A percentile compares a stretch with the other conserved stretches of the same genome.
Conservation (phyloP, 2,329 filamentous ascomycete species). For the Pleurostoma richardsiae region DNA sequence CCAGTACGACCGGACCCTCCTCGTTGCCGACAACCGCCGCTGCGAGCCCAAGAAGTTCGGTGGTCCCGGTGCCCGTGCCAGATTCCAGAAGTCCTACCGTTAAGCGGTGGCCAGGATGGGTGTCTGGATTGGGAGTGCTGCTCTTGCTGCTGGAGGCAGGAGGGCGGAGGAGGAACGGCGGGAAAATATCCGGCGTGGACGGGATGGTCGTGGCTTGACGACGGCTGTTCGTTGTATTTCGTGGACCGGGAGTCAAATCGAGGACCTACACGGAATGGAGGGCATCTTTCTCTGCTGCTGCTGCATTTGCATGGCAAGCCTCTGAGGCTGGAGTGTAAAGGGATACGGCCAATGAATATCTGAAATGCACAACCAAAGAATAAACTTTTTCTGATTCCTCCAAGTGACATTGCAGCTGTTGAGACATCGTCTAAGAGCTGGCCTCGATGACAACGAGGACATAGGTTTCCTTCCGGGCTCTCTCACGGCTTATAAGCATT, state of each 20-base stretch:
- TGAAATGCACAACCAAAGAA: neutral
- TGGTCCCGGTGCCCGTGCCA: constrained; percentile 88
- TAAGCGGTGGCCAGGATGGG: constrained; percentile 43
- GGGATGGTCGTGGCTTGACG: constrained; percentile 9
- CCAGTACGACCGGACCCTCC: constrained; percentile 64
- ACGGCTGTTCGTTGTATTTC: constrained; percentile 4
- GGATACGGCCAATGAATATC: constrained; percentile 48
- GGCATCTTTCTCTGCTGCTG: constrained; percentile 32
- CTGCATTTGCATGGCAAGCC: constrained; percentile 44
- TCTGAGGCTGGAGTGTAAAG: constrained; percentile 40
- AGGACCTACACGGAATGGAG: constrained; percentile 13
- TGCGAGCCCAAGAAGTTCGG: constrained; percentile 99
- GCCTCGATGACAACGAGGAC: too few species aligned
- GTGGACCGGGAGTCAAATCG: constrained; percentile 20
- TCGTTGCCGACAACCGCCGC: constrained; percentile 98
- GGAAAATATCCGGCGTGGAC: constrained; percentile 1
- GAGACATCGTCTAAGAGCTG: too few species aligned
- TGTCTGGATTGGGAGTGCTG: constrained; percentile 19
- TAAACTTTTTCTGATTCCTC: too few species aligned
- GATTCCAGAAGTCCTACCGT: constrained; percentile 99
- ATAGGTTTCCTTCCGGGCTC: too few species aligned
- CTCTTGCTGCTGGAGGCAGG: constrained; percentile 16
- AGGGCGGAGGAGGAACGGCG: constrained; percentile 6
- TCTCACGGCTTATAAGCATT: too few species aligned
- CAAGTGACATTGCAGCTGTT: too few species aligned